Conservation (phyloP, 768 basidiomycete genomes). For the Podaxis rugospora region DNA sequence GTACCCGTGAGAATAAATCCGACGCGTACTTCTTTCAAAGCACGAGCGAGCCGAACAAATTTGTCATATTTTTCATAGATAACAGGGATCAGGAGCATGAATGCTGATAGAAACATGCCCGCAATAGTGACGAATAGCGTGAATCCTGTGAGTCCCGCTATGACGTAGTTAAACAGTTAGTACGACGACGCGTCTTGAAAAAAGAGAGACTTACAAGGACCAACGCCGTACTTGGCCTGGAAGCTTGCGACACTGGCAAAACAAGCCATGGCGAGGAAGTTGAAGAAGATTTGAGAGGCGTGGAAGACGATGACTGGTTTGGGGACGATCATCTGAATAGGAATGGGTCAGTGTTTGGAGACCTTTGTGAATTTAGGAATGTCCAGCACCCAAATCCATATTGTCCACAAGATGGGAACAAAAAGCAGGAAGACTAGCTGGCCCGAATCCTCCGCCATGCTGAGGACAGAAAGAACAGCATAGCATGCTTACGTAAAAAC, state of each 20-base stretch:
- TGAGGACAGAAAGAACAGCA: conserved; percentile 30
- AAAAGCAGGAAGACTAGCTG: conserved; percentile 60
- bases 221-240: conserved; percentile 79
- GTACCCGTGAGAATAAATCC: conserved; percentile 76
- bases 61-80: conserved; percentile 85
- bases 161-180: conserved; percentile 14
- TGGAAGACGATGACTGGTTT: conserved; percentile 79
- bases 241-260: conserved; percentile 87
- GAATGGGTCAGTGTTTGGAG: conserved; percentile 10
- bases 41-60: conserved; percentile 69
- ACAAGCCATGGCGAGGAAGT: conserved; percentile 88
- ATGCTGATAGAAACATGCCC: conserved; percentile 67
- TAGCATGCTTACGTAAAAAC: conserved; percentile 8
- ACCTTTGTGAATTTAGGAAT: conserved; percentile 13
- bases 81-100: conserved; percentile 76
- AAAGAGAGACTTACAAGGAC: conserved; percentile 65
- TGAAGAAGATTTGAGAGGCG: conserved; percentile 82
- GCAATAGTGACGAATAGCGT: conserved; percentile 75
- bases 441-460: conserved; percentile 35
- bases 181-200: not conserved
- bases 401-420: conserved; percentile 57
- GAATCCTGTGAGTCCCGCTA: conserved; percentile 86
- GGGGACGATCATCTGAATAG: conserved; percentile 75
- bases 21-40: conserved; percentile 79
- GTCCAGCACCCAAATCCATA: conserved; percentile 64